Evolutionary conservation across 495 filamentous ascomycete species (phyloP).

Genomic region (Penicillium longicatenatum): DNA sequence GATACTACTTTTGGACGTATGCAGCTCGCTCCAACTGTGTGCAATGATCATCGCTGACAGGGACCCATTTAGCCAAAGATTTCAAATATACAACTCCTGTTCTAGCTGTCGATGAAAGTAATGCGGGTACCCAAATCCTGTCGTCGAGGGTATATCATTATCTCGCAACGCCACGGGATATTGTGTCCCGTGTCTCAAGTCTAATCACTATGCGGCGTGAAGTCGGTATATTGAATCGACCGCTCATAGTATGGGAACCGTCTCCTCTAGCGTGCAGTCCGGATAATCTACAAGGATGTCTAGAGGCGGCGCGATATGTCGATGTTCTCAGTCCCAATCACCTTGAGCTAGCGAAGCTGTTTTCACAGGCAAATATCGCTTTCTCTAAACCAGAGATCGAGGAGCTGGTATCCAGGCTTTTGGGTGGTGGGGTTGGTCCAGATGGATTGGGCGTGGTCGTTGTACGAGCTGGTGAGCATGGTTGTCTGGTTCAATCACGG

Average conservation of each 20-base stretch:
- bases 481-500: constrained; percentile 25
- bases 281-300: constrained; percentile 22
- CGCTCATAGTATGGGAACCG: constrained; percentile 43
- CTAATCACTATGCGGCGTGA: constrained; percentile 16
- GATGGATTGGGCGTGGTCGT: constrained; percentile 22
- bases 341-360: constrained; percentile 30
- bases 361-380: constrained; percentile 8
- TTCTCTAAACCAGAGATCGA: constrained; percentile 26
- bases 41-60: constrained; percentile 5
- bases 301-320: constrained; percentile 25
- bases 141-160: constrained; percentile 65
- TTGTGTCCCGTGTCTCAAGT: constrained; percentile 30
- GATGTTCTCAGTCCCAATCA: constrained; percentile 44
- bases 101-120: constrained; percentile 16
- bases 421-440: constrained; percentile 26
- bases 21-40: not conserved
- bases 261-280: constrained; percentile 29
- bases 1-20: constrained; percentile 46
- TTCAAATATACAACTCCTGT: constrained; percentile 77
- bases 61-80: constrained; percentile 45
- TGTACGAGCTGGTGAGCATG: constrained; percentile 36
- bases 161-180: constrained; percentile 61
- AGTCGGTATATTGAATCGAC: constrained; percentile 15
- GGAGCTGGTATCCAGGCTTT: constrained; percentile 18
- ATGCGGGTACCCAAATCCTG: constrained; percentile 12